These are phyloP conservation scores for Exophiala dermatitidis DNA, from an alignment of 2,329 filamentous ascomycete genomes.

Conservation along the genomic window DNA sequence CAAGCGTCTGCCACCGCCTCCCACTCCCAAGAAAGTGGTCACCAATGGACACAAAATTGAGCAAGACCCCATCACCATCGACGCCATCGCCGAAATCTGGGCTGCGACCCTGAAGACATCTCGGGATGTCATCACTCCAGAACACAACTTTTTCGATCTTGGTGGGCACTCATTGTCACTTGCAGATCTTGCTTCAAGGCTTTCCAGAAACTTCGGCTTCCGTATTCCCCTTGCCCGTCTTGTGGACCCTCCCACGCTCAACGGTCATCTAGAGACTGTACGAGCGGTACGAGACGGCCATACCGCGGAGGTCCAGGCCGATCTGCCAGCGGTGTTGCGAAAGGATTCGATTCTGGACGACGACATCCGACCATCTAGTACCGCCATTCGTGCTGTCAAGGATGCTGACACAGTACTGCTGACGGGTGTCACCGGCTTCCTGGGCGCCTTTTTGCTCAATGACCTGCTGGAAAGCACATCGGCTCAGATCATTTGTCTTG, in stretches of 20 bases:
- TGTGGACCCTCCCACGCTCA: constrained; percentile 63
- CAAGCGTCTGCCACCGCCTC: constrained; percentile 62
- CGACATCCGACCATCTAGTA: constrained; percentile 55
- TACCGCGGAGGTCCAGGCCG: constrained; percentile 66
- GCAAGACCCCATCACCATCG: constrained; percentile 58
- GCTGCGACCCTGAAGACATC: constrained; percentile 62
- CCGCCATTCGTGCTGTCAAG: constrained; percentile 52
- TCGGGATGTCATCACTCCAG: constrained; percentile 53
- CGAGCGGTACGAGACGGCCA: constrained; percentile 63
- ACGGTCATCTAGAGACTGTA: constrained; percentile 66
- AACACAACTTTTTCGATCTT: constrained; percentile 74
- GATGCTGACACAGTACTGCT: constrained; percentile 63
- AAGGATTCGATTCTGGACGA: constrained; percentile 61
- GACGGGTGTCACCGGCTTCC: constrained; percentile 68
- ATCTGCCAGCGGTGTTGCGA: constrained; percentile 61
- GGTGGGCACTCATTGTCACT: constrained; percentile 71
- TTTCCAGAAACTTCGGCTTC: constrained; percentile 65
- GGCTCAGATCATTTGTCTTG: constrained; percentile 64
- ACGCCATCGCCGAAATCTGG: constrained; percentile 66
- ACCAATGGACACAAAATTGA: constrained; percentile 40
- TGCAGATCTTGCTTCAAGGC: constrained; percentile 65
- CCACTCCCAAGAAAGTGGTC: constrained; percentile 30
- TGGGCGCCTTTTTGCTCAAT: constrained; percentile 67
- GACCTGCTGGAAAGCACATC: constrained; percentile 61
- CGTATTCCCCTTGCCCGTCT: constrained; percentile 64